These are phyloP conservation scores for Cerioporus squamosus DNA, from an alignment of 1,284 basidiomycete genomes.

Conservation along the genomic window DNA sequence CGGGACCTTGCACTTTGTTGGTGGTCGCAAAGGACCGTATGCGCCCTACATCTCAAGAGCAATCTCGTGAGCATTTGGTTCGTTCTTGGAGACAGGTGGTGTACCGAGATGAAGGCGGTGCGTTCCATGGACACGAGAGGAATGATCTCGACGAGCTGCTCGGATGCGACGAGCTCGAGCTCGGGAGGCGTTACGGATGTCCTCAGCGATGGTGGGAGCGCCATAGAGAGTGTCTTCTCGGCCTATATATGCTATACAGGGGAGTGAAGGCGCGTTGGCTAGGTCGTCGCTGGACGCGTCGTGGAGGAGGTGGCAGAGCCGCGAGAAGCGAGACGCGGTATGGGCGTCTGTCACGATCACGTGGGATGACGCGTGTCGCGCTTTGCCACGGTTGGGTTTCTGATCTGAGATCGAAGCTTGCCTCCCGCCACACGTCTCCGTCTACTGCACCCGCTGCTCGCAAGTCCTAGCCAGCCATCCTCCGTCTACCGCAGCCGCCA, in stretches of 20 bases:
- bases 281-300: not conserved
- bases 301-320: not conserved
- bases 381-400: conserved; percentile 25
- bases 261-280: too few species aligned
- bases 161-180: conserved; percentile 84
- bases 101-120: conserved; percentile 86
- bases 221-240: too few species aligned
- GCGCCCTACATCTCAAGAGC: conserved; percentile 61
- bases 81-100: conserved; percentile 13
- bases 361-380: conserved; percentile 25
- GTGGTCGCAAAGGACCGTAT: conserved; percentile 93
- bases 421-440: not conserved
- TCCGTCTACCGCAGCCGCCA: not conserved
- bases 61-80: not conserved
- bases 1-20: conserved; percentile 81
- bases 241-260: too few species aligned
- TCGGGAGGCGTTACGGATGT: conserved; percentile 76
- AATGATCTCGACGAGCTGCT: conserved; percentile 81
- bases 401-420: conserved; percentile 9
- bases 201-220: conserved; percentile 57
- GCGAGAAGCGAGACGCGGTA: conserved; percentile 14
- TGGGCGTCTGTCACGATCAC: conserved; percentile 17
- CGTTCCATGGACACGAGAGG: conserved; percentile 88
- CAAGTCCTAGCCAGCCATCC: not conserved
- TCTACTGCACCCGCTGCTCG: not conserved